These are phyloP conservation scores for Nigrospora sphaerica DNA, from an alignment of 2,329 filamentous ascomycete genomes.

Conservation along the genomic window DNA sequence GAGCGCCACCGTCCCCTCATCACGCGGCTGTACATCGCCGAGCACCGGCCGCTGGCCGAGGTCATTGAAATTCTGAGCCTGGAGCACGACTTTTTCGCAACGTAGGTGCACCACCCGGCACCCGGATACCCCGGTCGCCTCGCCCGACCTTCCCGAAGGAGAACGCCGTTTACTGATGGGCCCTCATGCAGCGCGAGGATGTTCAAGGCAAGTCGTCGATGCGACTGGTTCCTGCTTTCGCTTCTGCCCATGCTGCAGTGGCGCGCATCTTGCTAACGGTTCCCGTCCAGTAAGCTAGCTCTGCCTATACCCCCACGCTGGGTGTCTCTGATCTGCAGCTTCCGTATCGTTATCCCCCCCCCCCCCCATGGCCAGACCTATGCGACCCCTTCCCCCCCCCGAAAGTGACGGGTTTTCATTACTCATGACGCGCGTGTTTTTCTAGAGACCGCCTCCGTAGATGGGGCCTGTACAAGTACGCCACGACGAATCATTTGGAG, in stretches of 20 bases:
- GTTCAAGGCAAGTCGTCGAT: neutral
- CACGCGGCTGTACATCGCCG: neutral
- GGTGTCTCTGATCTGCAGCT: too few species aligned
- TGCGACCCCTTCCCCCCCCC: neutral
- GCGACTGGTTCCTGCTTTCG: too few species aligned
- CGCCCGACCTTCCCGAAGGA: too few species aligned
- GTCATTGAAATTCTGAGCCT: neutral
- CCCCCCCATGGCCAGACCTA: too few species aligned
- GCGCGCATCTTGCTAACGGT: too few species aligned
- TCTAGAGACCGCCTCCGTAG: neutral
- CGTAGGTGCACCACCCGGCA: neutral
- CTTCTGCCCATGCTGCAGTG: too few species aligned
- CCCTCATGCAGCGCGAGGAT: neutral
- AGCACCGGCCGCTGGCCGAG: neutral
- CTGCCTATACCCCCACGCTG: too few species aligned
- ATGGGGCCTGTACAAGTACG: slow-evolving; percentile 1
- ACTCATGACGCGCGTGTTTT: too few species aligned
- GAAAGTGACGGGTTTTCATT: neutral
- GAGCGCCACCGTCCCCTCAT: neutral
- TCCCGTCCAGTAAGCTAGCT: too few species aligned
- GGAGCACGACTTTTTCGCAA: slow-evolving; percentile 1
- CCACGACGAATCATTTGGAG: neutral
- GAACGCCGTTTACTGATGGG: too few species aligned
- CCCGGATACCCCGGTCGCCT: too few species aligned
- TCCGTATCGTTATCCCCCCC: too few species aligned